Evolutionary conservation across 2,329 filamentous ascomycete genomes (phyloP).

Genomic region (Monilinia aucupariae): DNA sequence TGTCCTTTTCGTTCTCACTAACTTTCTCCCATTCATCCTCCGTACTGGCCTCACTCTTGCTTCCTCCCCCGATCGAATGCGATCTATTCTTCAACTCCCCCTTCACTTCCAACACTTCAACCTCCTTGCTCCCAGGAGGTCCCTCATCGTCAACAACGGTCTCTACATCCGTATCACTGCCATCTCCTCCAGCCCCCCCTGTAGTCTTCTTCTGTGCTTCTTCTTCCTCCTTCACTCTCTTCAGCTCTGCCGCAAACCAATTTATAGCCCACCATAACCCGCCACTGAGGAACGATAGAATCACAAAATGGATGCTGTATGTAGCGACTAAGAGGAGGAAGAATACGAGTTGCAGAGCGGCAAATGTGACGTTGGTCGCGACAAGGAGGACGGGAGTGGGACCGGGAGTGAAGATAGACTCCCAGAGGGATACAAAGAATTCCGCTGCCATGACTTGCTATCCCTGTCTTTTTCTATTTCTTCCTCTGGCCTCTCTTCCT

Average conservation of each 20-base stretch:
- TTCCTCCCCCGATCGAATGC: slow-evolving; percentile 37
- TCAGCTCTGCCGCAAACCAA: slow-evolving; percentile 79
- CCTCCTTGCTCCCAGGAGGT: slow-evolving; percentile 29
- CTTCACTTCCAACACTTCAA: slow-evolving; percentile 27
- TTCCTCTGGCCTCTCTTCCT: background rate
- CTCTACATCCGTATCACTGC: slow-evolving; percentile 44
- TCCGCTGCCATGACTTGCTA: slow-evolving; percentile 1
- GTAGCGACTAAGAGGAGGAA: slow-evolving; percentile 71
- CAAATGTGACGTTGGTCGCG: slow-evolving; percentile 88
- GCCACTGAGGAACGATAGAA: slow-evolving; percentile 72
- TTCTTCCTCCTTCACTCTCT: slow-evolving; percentile 39
- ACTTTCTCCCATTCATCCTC: slow-evolving; percentile 99
- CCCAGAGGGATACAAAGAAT: slow-evolving; percentile 74
- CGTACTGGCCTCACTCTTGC: slow-evolving; percentile 62
- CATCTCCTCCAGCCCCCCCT: slow-evolving; percentile 28
- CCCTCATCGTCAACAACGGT: slow-evolving; percentile 44
- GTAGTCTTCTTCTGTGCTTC: slow-evolving; percentile 30
- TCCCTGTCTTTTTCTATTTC: background rate
- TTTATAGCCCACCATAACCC: slow-evolving; percentile 92
- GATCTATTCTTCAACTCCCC: slow-evolving; percentile 32
- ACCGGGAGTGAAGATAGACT: slow-evolving; percentile 89
- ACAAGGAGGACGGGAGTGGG: slow-evolving; percentile 81
- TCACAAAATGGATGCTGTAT: slow-evolving; percentile 80
- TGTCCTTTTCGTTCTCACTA: slow-evolving; percentile 62
- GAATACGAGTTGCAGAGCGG: slow-evolving; percentile 74